These are phyloP conservation scores for Pestalotiopsis sp. DNA, from an alignment of 2,329 filamentous ascomycete genomes.

Conservation along the genomic window DNA sequence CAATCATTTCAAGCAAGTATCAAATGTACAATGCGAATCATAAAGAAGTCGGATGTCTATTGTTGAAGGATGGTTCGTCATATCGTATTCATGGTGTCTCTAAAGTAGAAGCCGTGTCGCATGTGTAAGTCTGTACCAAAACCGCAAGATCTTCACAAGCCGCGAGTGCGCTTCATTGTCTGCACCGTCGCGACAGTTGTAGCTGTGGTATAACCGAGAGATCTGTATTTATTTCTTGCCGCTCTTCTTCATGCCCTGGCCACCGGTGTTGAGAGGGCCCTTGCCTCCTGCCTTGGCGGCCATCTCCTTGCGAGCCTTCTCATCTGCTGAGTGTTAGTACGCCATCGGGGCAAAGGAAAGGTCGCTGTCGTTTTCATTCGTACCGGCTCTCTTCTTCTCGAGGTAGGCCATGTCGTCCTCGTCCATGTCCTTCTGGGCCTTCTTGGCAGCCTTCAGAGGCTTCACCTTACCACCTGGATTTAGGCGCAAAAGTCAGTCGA, in stretches of 20 bases:
- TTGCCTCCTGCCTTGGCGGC: constrained; percentile 83
- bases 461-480: constrained; percentile 76
- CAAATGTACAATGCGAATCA: not conserved
- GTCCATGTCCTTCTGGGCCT: constrained; percentile 79
- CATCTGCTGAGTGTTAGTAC: constrained; percentile 53
- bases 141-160: not conserved
- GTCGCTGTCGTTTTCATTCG: constrained; percentile 28
- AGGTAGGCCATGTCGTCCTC: constrained; percentile 84
- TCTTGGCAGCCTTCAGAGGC: constrained; percentile 89
- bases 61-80: constrained; percentile 1
- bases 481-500: constrained; percentile 22
- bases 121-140: not conserved
- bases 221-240: constrained; percentile 78
- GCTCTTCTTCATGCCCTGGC: constrained; percentile 95
- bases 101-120: constrained; percentile 2
- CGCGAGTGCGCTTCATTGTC: not conserved
- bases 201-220: not conserved
- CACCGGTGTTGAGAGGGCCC: constrained; percentile 82
- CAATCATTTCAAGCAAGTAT: not conserved
- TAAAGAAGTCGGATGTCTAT: not conserved
- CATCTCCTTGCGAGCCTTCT: constrained; percentile 84
- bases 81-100: constrained; percentile 5
- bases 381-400: constrained; percentile 84
- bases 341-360: not conserved
- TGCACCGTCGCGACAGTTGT: not conserved